These are phyloP conservation scores for Pseudogymnoascus sp. DNA, from an alignment of 2,329 filamentous ascomycete genomes.

Conservation along the genomic window DNA sequence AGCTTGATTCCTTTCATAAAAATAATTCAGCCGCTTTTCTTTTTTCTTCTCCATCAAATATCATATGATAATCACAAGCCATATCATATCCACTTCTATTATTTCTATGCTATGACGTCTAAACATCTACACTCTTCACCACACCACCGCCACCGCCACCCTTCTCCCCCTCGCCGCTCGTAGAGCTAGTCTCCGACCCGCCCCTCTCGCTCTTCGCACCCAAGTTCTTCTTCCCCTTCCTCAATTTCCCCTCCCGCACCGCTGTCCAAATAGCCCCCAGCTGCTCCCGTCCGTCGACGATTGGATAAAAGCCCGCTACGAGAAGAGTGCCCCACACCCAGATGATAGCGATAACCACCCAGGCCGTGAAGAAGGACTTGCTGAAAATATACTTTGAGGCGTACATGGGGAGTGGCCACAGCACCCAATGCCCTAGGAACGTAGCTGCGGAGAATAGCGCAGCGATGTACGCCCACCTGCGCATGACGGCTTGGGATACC, in stretches of 20 bases:
- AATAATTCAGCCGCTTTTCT: neutral
- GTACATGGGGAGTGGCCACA: slow-evolving; percentile 51
- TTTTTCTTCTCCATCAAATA: neutral
- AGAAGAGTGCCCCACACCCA: slow-evolving; percentile 48
- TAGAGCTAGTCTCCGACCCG: neutral
- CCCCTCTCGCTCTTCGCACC: neutral
- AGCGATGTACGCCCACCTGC: slow-evolving; percentile 40
- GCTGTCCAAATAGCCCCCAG: neutral
- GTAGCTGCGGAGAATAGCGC: slow-evolving; percentile 42
- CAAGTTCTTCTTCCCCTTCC: neutral
- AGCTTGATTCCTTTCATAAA: neutral
- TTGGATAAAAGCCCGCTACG: slow-evolving; percentile 41
- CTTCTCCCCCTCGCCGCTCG: neutral
- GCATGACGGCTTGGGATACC: slow-evolving; percentile 18
- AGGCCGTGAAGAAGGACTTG: slow-evolving; percentile 42
- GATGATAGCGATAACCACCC: slow-evolving; percentile 44
- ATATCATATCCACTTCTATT: neutral
- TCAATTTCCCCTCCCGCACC: neutral
- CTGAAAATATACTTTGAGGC: slow-evolving; percentile 43
- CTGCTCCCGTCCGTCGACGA: slow-evolving; percentile 20
- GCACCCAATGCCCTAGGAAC: slow-evolving; percentile 45
- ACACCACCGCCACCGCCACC: neutral
- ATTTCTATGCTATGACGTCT: neutral
- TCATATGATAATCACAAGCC: neutral
- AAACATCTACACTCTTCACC: neutral